Conservation (phyloP, 371 early-diverging fungal species). For the Circinella minor region DNA sequence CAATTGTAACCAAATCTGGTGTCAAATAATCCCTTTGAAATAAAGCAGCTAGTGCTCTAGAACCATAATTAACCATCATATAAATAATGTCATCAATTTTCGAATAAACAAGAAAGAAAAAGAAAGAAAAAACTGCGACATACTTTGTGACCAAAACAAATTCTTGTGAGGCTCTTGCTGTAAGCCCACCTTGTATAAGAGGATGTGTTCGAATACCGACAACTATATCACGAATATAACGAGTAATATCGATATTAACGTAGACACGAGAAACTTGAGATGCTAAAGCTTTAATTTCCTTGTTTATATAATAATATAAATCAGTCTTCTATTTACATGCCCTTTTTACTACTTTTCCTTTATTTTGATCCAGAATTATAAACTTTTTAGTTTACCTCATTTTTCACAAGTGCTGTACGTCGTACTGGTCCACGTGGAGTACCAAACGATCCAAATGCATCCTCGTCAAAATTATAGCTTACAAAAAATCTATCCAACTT, state of each 20-base stretch:
- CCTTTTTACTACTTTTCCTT: too few species aligned
- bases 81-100: background rate
- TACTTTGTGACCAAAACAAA: slow-evolving; percentile 61
- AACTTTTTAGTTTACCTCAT: slow-evolving; percentile 25
- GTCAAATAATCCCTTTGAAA: slow-evolving; percentile 63
- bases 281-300: slow-evolving; percentile 60
- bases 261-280: slow-evolving; percentile 53
- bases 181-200: slow-evolving; percentile 60
- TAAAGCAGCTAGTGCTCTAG: slow-evolving; percentile 56
- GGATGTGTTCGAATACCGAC: slow-evolving; percentile 68
- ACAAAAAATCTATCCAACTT: slow-evolving; percentile 62
- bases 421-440: slow-evolving; percentile 14
- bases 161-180: slow-evolving; percentile 64
- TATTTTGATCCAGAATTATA: background rate
- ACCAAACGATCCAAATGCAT: slow-evolving; percentile 25
- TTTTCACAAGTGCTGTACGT: slow-evolving; percentile 32
- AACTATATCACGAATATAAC: slow-evolving; percentile 67
- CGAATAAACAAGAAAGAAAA: too few species aligned
- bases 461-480: slow-evolving; percentile 54
- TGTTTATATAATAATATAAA: background rate
- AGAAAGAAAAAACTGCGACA: background rate
- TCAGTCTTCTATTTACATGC: too few species aligned
- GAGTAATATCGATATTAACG: slow-evolving; percentile 60
- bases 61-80: background rate
- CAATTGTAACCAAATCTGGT: slow-evolving; percentile 62